These are phyloP conservation scores for Aspergillus udagawae DNA, from an alignment of 2,329 filamentous ascomycete genomes.

Conservation along the genomic window DNA sequence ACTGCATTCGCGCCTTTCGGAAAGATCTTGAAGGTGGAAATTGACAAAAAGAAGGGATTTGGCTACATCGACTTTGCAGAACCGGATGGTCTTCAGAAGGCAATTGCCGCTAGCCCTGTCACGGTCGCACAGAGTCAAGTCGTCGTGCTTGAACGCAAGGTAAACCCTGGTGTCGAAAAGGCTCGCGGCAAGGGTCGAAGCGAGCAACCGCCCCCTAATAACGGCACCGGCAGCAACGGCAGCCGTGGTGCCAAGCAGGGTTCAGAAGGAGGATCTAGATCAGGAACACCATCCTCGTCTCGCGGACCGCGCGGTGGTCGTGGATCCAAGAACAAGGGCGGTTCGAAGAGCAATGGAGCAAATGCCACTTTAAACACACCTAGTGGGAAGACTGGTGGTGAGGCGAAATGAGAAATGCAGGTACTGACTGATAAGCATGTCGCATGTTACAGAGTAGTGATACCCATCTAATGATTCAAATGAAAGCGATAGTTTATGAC, in stretches of 20 bases:
- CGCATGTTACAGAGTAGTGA: background rate
- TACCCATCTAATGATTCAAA: background rate
- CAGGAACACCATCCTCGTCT: slow-evolving; percentile 7
- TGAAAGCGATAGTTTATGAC: background rate
- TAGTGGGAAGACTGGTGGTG: slow-evolving; percentile 9
- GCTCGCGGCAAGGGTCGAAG: slow-evolving; percentile 27
- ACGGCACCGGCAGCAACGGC: slow-evolving; percentile 2
- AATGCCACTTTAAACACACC: slow-evolving; percentile 6
- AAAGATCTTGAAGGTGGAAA: slow-evolving; percentile 72
- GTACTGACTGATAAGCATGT: background rate
- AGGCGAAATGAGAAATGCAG: slow-evolving; percentile 11
- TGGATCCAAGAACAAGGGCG: slow-evolving; percentile 15
- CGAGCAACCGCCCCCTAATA: slow-evolving; percentile 15
- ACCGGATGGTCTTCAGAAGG: slow-evolving; percentile 67
- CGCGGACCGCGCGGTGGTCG: slow-evolving; percentile 17
- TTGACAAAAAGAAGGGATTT: slow-evolving; percentile 92
- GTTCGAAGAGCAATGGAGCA: slow-evolving; percentile 9
- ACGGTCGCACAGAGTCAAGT: slow-evolving; percentile 80
- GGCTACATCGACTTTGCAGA: slow-evolving; percentile 87
- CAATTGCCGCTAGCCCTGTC: slow-evolving; percentile 76
- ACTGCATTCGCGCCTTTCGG: slow-evolving; percentile 72
- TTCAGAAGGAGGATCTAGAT: slow-evolving; percentile 13
- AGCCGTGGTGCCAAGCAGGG: slow-evolving; percentile 7
- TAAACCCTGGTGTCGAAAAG: slow-evolving; percentile 31
- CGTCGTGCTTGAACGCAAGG: slow-evolving; percentile 68